These are phyloP conservation scores for Chlamydomonas incerta DNA, from an alignment of 139 green algal species.

Conservation along the genomic window DNA sequence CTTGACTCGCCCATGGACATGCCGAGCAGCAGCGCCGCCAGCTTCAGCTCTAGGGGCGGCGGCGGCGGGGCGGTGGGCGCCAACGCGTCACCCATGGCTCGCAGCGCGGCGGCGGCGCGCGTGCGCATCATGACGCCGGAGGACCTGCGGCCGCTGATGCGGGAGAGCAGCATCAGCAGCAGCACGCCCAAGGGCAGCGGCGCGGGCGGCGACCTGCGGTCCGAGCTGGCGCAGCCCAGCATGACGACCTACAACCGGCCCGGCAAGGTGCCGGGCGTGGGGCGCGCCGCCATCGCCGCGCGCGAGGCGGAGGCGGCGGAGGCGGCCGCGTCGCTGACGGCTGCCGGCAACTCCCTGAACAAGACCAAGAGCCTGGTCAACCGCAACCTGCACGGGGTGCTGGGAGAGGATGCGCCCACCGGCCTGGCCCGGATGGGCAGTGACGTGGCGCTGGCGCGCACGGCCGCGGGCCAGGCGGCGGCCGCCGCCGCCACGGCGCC, in stretches of 20 bases:
- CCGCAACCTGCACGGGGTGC: conserved; percentile 20
- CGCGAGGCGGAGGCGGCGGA: conserved; percentile 26
- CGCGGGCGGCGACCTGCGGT: neutral
- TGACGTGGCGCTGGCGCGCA: conserved; percentile 21
- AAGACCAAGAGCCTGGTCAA: conserved; percentile 36
- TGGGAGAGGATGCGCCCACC: neutral
- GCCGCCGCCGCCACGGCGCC: neutral
- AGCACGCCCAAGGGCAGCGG: neutral
- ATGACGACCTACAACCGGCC: conserved; percentile 4
- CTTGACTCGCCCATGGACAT: neutral
- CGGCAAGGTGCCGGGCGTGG: conserved; percentile 31
- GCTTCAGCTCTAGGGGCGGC: neutral
- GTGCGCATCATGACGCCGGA: conserved; percentile 26
- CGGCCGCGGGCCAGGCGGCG: neutral
- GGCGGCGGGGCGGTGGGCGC: neutral
- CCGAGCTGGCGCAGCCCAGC: conserved; percentile 28
- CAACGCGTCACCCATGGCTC: neutral
- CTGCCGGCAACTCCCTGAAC: neutral
- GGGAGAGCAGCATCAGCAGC: conserved; percentile 12
- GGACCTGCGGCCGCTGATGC: conserved; percentile 36
- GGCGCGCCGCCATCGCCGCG: conserved; percentile 13
- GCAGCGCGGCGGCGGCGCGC: neutral
- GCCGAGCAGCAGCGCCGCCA: neutral
- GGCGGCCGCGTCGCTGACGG: neutral
- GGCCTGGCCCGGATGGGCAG: neutral